These are phyloP conservation scores for Coccomyxa subellipsoidea DNA, from an alignment of 163 green algal genomes.

Conservation along the genomic window DNA sequence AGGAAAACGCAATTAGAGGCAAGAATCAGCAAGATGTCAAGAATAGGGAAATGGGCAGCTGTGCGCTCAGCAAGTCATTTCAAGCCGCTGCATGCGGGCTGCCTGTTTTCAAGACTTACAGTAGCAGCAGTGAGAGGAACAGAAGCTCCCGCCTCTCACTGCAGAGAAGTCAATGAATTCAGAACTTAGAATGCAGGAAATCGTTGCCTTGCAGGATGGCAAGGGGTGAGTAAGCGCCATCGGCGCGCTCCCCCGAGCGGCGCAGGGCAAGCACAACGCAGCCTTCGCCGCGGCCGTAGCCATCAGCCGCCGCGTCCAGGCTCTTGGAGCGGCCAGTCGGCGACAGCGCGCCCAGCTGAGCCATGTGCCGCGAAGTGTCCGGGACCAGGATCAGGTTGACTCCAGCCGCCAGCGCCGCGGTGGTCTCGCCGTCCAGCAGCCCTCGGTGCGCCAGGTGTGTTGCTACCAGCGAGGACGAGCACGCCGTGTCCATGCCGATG, in stretches of 20 bases:
- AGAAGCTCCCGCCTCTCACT: neutral
- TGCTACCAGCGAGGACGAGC: conserved; percentile 74
- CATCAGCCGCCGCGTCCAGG: conserved; percentile 48
- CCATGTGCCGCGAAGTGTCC: neutral
- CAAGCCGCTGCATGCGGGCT: no score
- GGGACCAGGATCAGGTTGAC: conserved; percentile 22
- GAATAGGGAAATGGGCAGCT: no score
- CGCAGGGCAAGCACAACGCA: conserved; percentile 21
- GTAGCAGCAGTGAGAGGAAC: no score
- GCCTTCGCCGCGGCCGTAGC: conserved; percentile 48
- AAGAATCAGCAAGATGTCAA: no score
- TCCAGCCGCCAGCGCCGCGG: conserved; percentile 15
- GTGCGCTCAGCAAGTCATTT: no score
- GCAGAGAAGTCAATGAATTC: neutral
- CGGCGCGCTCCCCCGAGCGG: neutral
- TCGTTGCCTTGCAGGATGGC: neutral
- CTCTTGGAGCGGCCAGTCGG: conserved; percentile 48
- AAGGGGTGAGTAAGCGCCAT: neutral
- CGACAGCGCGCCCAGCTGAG: conserved; percentile 41
- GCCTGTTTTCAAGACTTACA: no score
- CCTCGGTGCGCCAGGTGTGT: conserved; percentile 44
- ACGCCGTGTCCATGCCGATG: conserved; percentile 82
- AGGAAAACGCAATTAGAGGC: no score
- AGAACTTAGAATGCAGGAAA: neutral
- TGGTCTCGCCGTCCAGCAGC: conserved; percentile 8